A percentile compares a stretch with the other conserved stretches of the same genome.
These are phyloP conservation scores for Corynascus novoguineensis DNA, from an alignment of 495 filamentous ascomycete species.

Conservation along the genomic window DNA sequence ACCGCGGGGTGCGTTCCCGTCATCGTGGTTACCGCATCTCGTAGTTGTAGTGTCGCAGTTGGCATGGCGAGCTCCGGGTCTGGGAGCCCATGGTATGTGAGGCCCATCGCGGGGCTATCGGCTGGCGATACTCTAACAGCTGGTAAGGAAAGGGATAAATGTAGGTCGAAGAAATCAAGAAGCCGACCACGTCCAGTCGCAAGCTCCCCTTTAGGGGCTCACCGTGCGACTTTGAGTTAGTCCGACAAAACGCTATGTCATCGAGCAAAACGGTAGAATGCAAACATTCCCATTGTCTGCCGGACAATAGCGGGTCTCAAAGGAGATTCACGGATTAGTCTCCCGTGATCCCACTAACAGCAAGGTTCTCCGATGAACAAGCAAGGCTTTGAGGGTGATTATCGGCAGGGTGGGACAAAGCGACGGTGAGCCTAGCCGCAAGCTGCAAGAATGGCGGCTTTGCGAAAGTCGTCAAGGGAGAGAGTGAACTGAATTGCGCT, in stretches of 20 bases:
- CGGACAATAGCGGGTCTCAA: constrained; percentile 1
- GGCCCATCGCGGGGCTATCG: constrained; percentile 20
- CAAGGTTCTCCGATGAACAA: background rate
- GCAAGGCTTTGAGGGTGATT: background rate
- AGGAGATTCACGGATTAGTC: background rate
- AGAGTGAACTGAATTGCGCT: background rate
- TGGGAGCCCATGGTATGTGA: constrained; percentile 22
- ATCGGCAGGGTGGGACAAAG: constrained; percentile 8
- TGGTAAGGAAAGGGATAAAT: background rate
- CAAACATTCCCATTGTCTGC: constrained; percentile 14
- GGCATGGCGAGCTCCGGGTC: background rate
- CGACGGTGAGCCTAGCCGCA: too few relatives aligned
- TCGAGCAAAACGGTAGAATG: background rate
- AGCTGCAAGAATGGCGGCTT: background rate
- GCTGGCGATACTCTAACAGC: background rate
- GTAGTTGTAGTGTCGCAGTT: constrained; percentile 14
- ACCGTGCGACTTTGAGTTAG: background rate
- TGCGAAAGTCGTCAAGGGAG: background rate
- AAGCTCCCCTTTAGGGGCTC: background rate
- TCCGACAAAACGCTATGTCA: background rate
- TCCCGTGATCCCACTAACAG: constrained; percentile 3
- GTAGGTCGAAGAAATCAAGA: background rate
- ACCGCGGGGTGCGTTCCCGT: background rate
- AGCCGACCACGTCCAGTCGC: background rate
- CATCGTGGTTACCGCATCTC: constrained; percentile 13